A percentile compares a stretch with the other conserved stretches of the same genome.
Evolutionary conservation across 805 yeast genomes (phyloP).

Genomic region (Maudiozyma saulgeensis): DNA sequence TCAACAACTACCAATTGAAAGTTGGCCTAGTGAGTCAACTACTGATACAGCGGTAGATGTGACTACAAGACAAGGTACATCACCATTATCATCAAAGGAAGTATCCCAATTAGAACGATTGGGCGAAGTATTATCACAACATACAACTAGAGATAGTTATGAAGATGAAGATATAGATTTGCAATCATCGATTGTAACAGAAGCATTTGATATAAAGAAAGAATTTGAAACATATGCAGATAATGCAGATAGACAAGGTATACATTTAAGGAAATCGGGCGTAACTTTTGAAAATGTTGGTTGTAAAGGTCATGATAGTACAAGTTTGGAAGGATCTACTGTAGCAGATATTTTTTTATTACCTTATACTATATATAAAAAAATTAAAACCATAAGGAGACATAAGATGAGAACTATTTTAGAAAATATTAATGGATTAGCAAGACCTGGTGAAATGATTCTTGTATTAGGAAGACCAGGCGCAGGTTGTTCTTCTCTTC

Average conservation of each 20-base stretch:
- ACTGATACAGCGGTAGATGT: not conserved
- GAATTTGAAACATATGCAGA: conserved; percentile 8
- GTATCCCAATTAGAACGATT: conserved; percentile 12
- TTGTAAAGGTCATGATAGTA: conserved; percentile 34
- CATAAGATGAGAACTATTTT: conserved; percentile 31
- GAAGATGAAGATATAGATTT: not conserved
- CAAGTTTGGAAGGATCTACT: conserved; percentile 32
- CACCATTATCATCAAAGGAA: not conserved
- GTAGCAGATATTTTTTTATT: conserved; percentile 30
- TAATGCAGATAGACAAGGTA: conserved; percentile 38
- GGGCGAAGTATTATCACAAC: conserved; percentile 19
- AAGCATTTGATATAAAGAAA: not conserved
- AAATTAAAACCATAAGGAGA: conserved; percentile 21
- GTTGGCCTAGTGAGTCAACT: not conserved
- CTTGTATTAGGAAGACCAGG: conserved; percentile 28
- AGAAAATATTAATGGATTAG: conserved; percentile 34
- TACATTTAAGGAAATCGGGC: conserved; percentile 36
- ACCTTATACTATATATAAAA: conserved; percentile 23
- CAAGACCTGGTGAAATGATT: conserved; percentile 58
- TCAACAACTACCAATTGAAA: too few relatives aligned
- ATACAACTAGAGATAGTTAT: conserved; percentile 10
- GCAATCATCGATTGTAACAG: not conserved
- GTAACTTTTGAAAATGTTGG: conserved; percentile 33
- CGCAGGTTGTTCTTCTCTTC: conserved; percentile 30
- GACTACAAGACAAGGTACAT: not conserved